Percentiles rank a stretch among this genome's conserved stretches.
phyloP scores from a whole-genome alignment of 2,329 filamentous ascomycete genomes.

The Trichoderma sp. region DNA sequence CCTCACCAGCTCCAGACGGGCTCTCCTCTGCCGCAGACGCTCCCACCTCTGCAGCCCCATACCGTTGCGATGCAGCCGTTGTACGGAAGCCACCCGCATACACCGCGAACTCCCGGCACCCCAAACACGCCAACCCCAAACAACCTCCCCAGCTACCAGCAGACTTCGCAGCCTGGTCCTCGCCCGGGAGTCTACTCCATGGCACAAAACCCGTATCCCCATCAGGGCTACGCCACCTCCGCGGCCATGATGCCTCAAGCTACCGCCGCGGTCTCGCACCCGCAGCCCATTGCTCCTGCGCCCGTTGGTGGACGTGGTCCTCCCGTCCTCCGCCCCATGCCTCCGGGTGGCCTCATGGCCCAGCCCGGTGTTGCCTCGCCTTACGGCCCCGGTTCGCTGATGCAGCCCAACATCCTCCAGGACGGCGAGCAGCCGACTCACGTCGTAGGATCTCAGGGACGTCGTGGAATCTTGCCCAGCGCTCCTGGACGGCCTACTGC shows the following conservation, averaged over 20 bases:
- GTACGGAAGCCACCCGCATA: slow-evolving; percentile 60
- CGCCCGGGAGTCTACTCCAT: slow-evolving; percentile 53
- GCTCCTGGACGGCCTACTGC: slow-evolving; percentile 82
- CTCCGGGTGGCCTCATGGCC: slow-evolving; percentile 61
- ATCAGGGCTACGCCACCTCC: slow-evolving; percentile 54
- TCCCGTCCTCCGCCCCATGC: slow-evolving; percentile 66
- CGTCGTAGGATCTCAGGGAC: slow-evolving; percentile 91
- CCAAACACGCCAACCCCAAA: slow-evolving; percentile 59
- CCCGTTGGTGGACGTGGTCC: slow-evolving; percentile 56
- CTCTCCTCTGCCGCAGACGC: slow-evolving; percentile 50
- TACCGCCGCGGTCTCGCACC: slow-evolving; percentile 64
- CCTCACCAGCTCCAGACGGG: slow-evolving; percentile 50
- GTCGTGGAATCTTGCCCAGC: slow-evolving; percentile 86
- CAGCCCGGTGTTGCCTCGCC: slow-evolving; percentile 57
- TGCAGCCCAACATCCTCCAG: slow-evolving; percentile 55
- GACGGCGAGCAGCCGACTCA: slow-evolving; percentile 72
- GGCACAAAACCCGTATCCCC: slow-evolving; percentile 54
- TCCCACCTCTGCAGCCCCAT: slow-evolving; percentile 53
- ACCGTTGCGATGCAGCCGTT: slow-evolving; percentile 41
- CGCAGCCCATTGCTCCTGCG: slow-evolving; percentile 72
- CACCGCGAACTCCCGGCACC: slow-evolving; percentile 60
- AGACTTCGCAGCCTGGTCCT: slow-evolving; percentile 46
- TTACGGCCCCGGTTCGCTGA: slow-evolving; percentile 57
- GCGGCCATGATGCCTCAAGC: slow-evolving; percentile 64
- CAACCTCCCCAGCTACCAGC: slow-evolving; percentile 53